These are phyloP conservation scores for Arthrinium phaeospermum DNA, from an alignment of 2,329 filamentous ascomycete genomes.

Conservation along the genomic window DNA sequence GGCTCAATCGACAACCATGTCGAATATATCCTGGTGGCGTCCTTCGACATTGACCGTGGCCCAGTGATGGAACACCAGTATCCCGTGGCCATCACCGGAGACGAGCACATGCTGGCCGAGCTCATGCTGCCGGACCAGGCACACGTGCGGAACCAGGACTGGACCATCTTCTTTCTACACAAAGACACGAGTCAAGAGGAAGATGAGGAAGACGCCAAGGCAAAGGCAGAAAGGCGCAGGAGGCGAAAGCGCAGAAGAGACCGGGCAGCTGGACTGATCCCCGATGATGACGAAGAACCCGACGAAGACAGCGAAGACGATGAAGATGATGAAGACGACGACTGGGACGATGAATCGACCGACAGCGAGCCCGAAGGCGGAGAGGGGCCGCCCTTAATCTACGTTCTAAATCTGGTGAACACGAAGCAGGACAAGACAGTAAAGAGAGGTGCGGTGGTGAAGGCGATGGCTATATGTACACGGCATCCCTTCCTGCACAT, in stretches of 20 bases:
- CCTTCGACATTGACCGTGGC: constrained; percentile 94
- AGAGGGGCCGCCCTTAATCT: constrained; percentile 91
- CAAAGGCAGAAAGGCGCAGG: constrained; percentile 58
- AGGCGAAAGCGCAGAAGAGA: constrained; percentile 59
- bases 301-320: constrained; percentile 49
- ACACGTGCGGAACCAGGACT: constrained; percentile 92
- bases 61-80: constrained; percentile 99
- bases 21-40: constrained; percentile 96
- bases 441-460: constrained; percentile 92
- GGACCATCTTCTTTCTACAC: constrained; percentile 99
- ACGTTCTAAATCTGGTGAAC: constrained; percentile 96
- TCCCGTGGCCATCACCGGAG: constrained; percentile 90
- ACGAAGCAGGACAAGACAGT: constrained; percentile 95
- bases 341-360: constrained; percentile 52
- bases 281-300: constrained; percentile 48
- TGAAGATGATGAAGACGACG: constrained; percentile 51
- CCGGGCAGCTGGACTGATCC: constrained; percentile 51
- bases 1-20: constrained; percentile 87
- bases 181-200: constrained; percentile 88
- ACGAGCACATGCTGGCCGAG: constrained; percentile 97
- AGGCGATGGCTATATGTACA: constrained; percentile 99
- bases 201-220: constrained; percentile 72
- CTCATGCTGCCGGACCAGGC: constrained; percentile 98
- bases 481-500: constrained; percentile 97
- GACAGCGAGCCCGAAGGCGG: constrained; percentile 71